A percentile compares a stretch with the other conserved stretches of the same genome.
Evolutionary conservation across 2,329 filamentous ascomycete species (phyloP).

Genomic region (Neopestalotiopsis sp.): DNA sequence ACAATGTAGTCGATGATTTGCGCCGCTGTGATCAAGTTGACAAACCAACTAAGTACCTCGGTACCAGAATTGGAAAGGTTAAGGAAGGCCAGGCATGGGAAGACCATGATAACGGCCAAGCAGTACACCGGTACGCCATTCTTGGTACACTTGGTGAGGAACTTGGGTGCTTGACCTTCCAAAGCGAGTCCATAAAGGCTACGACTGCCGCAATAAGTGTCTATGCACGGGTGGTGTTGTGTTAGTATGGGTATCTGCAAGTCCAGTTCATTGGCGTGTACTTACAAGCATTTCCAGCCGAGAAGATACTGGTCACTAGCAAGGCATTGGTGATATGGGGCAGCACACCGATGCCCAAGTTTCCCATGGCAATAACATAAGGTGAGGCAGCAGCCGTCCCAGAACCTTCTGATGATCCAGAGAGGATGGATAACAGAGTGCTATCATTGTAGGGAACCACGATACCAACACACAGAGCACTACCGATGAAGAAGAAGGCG

Average conservation of each 20-base stretch:
- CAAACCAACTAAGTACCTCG: constrained; percentile 35
- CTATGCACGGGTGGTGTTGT: neutral
- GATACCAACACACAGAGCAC: constrained; percentile 65
- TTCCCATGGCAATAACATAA: constrained; percentile 58
- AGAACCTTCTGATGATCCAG: constrained; percentile 22
- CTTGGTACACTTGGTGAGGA: constrained; percentile 56
- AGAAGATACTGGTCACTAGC: constrained; percentile 60
- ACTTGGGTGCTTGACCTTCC: constrained; percentile 54
- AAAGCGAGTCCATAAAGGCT: constrained; percentile 60
- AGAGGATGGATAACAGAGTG: constrained; percentile 43
- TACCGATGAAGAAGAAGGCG: constrained; percentile 67
- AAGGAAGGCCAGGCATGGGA: constrained; percentile 66
- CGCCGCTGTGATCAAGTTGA: constrained; percentile 44
- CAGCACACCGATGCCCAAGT: constrained; percentile 53
- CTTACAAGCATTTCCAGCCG: constrained; percentile 62
- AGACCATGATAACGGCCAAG: constrained; percentile 58
- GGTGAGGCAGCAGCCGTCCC: constrained; percentile 55
- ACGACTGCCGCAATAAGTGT: constrained; percentile 34
- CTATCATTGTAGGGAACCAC: constrained; percentile 66
- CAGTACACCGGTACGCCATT: constrained; percentile 66
- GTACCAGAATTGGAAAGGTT: constrained; percentile 41
- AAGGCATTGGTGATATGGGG: constrained; percentile 65
- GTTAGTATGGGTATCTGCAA: neutral
- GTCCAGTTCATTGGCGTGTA: constrained; percentile 46
- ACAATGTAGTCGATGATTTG: constrained; percentile 67